Conservation (phyloP, 2,329 filamentous ascomycete species). For the Escovopsis sp. region DNA sequence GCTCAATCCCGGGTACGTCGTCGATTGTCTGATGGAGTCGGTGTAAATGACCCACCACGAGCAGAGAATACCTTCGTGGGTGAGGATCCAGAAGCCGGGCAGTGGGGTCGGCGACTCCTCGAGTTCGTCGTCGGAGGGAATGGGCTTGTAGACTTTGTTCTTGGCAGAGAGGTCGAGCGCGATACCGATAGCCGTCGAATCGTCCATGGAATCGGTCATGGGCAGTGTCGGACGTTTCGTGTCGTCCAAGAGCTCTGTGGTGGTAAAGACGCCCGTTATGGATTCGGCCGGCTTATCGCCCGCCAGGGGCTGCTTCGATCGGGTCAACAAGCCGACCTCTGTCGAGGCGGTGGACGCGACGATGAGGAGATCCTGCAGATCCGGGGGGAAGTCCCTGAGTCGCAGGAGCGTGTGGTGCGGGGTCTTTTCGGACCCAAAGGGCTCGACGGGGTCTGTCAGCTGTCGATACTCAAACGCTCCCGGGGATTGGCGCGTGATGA, state of each 20-base stretch:
- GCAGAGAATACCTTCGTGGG: constrained; percentile 72
- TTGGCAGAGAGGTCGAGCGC: constrained; percentile 71
- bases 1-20: constrained; percentile 56
- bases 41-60: constrained; percentile 89
- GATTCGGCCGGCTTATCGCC: constrained; percentile 41
- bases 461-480: constrained; percentile 56
- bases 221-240: constrained; percentile 61
- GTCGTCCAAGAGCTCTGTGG: constrained; percentile 58
- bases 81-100: constrained; percentile 71
- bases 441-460: constrained; percentile 56
- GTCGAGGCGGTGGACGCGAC: constrained; percentile 66
- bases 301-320: constrained; percentile 53
- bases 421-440: constrained; percentile 49
- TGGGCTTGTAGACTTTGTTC: constrained; percentile 63
- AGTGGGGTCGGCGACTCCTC: constrained; percentile 65
- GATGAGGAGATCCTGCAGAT: constrained; percentile 67
- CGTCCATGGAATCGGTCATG: constrained; percentile 40
- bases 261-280: constrained; percentile 55
- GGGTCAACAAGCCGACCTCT: constrained; percentile 65
- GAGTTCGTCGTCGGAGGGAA: constrained; percentile 61
- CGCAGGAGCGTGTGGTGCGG: constrained; percentile 68
- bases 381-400: constrained; percentile 64
- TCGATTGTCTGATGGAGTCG: constrained; percentile 63
- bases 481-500: constrained; percentile 52
- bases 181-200: constrained; percentile 67